Base-by-base conservation (phyloP, 495 filamentous ascomycete species). In the Pseudoneurospora amorphoporcata region DNA sequence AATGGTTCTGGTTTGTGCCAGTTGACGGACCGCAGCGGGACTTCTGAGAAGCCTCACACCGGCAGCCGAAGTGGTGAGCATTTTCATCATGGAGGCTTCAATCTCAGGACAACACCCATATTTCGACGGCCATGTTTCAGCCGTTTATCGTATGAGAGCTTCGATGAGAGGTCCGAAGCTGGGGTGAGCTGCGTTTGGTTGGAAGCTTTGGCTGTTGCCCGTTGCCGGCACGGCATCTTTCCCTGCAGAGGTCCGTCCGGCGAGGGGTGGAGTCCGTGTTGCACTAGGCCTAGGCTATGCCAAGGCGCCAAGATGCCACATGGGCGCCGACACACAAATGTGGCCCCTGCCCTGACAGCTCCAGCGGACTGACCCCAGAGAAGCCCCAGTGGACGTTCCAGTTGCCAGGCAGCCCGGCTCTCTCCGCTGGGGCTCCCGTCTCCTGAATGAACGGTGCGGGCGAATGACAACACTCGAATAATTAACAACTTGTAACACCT, bases 281-380 rank as follows among this genome's bases (percentile, higher is more conserved):
- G 75, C 45, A 47, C 42, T 19, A 2, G 17, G 8, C 71, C 75
- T 76, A 76, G 58, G 6, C 38, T 68, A 61, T 69, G 19, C 47
- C 29, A 65, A 65, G 32, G 32, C 73, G 74, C 38, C 38, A 79
- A 74, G 77, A 80, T 77, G 77, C 76, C 79, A 77, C 77, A 76
- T 76, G 75, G 76, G 75, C 65, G 70, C 73, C 40, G 76, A 53
- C 45, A 53, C 45, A 53, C 32, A 78, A 81, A 76, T 79, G 74
- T 76, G 76, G 77, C 75, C 73, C 53, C 69, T 68, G 68, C 68
- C 39, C 73, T 71, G 47, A 58, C 43, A 29, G 10, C 19, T 7
- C 19, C 42, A 45, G 42, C n/a, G 45, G 45, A 29, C 43, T 23
- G 43, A 47, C 43, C 1, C 43, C 19, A 53, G 23, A 53, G 45